phyloP scores from a whole-genome alignment of 176 grass and related monocot genomes.

The Cymbopogon citratus region DNA sequence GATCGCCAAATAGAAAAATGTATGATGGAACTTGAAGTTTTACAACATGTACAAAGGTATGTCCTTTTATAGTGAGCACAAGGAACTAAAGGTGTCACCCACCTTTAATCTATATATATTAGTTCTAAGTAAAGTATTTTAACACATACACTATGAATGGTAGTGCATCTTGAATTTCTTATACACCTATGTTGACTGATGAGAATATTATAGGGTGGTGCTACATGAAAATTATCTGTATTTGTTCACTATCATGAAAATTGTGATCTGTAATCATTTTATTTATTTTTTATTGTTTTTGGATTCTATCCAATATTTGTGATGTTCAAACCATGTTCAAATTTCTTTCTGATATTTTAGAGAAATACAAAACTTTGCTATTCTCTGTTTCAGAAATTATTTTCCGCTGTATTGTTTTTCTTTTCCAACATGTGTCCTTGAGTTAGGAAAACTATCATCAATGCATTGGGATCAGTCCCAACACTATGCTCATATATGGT shows the following conservation, averaged over 20 bases:
- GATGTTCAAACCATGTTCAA: not conserved
- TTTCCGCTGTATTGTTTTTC: not conserved
- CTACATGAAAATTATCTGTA: not conserved
- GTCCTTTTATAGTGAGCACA: not conserved
- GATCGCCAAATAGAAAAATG: constrained; percentile 50
- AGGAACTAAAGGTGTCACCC: not conserved
- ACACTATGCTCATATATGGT: not conserved
- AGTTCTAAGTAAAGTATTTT: not conserved
- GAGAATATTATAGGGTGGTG: not conserved
- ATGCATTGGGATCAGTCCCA: not conserved
- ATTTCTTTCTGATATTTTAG: constrained; percentile 14
- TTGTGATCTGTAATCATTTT: not conserved
- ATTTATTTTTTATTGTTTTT: constrained; percentile 6
- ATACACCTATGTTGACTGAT: not conserved
- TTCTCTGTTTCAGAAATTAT: constrained; percentile 11
- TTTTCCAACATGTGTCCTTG: not conserved
- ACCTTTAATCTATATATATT: constrained; percentile 6
- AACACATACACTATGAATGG: constrained; percentile 1
- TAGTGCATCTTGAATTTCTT: not conserved
- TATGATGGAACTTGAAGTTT: constrained; percentile 34
- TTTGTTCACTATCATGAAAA: constrained; percentile 8
- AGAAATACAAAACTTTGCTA: not conserved
- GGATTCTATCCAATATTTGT: not conserved
- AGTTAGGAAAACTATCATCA: not conserved
- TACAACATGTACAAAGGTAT: constrained; percentile 54